Conservation (phyloP, 345 rosid genomes). For the Raphanus sativus region DNA sequence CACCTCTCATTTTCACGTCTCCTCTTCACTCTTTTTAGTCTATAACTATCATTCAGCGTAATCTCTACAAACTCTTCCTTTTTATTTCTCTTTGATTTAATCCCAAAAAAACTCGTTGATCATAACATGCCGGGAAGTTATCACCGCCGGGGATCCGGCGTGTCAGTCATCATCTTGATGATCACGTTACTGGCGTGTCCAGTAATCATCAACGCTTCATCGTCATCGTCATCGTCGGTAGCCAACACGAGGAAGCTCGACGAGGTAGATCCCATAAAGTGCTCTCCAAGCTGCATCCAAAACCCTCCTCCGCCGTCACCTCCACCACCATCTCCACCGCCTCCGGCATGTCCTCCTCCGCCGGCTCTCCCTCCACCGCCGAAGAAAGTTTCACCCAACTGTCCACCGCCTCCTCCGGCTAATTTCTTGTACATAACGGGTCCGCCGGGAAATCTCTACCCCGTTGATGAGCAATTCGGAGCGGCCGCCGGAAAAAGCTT, state of each 20-base stretch:
- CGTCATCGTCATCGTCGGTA: conserved; percentile 13
- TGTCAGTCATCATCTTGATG: conserved; percentile 5
- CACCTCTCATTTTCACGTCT: conserved; percentile 36
- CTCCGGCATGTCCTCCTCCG: conserved; percentile 44
- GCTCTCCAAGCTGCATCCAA: conserved; percentile 50
- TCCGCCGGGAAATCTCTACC: conserved; percentile 63
- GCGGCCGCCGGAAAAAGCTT: conserved; percentile 34
- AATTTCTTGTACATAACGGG: conserved; percentile 54
- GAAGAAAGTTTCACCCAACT: conserved; percentile 46
- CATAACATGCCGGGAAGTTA: conserved; percentile 21
- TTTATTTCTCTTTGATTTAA: conserved; percentile 3
- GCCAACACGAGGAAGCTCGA: conserved; percentile 32
- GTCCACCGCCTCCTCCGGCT: conserved; percentile 63
- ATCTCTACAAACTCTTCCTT: conserved; percentile 1
- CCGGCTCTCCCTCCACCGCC: conserved; percentile 52
- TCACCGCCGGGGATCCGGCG: conserved; percentile 13
- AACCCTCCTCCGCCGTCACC: conserved; percentile 58
- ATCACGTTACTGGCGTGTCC: conserved; percentile 33
- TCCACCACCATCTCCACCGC: conserved; percentile 44
- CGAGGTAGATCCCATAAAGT: conserved; percentile 46
- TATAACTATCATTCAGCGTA: conserved; percentile 12
- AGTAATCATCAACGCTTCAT: conserved; percentile 28
- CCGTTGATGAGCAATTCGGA: conserved; percentile 45
- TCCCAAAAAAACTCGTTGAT: not conserved
- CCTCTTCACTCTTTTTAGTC: conserved; percentile 1